These are phyloP conservation scores for Porcisia deanei DNA, from an alignment of 208 protist genomes.

Conservation along the genomic window DNA sequence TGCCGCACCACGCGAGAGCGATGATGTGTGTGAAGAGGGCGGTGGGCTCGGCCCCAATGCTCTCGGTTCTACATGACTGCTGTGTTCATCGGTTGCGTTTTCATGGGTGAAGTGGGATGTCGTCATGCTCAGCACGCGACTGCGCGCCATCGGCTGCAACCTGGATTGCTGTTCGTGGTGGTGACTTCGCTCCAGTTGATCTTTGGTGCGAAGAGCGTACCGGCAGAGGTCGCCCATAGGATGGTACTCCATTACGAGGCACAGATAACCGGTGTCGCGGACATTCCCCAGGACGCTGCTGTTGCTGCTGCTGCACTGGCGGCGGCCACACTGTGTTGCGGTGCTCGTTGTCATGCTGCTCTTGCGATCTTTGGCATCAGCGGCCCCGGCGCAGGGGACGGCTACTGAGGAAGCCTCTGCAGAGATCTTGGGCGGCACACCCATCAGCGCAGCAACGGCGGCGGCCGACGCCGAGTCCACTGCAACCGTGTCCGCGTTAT, in stretches of 20 bases:
- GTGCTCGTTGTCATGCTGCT: conserved; percentile 7
- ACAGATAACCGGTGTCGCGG: conserved; percentile 61
- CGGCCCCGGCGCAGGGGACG: background rate
- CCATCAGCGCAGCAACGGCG: conserved; percentile 6
- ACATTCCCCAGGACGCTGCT: conserved; percentile 8
- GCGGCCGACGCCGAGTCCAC: conserved; percentile 17
- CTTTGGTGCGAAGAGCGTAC: conserved; percentile 54
- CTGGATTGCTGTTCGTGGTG: conserved; percentile 11
- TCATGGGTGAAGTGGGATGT: background rate
- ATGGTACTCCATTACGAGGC: conserved; percentile 86
- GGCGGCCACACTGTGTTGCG: too few species aligned
- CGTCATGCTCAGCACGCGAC: background rate
- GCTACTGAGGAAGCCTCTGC: background rate
- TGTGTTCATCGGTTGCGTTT: background rate
- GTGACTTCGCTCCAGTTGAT: conserved; percentile 18
- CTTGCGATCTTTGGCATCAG: background rate
- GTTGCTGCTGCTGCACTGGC: conserved; percentile 14
- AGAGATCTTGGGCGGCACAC: background rate
- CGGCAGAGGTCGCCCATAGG: conserved; percentile 76
- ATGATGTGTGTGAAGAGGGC: background rate
- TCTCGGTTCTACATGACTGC: background rate
- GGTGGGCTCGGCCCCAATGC: conserved; percentile 12
- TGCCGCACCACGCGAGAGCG: conserved; percentile 2
- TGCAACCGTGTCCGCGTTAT: background rate
- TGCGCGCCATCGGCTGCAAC: background rate